Evolutionary conservation across 495 filamentous ascomycete genomes (phyloP).

Genomic region (Daldinia caldariorum): DNA sequence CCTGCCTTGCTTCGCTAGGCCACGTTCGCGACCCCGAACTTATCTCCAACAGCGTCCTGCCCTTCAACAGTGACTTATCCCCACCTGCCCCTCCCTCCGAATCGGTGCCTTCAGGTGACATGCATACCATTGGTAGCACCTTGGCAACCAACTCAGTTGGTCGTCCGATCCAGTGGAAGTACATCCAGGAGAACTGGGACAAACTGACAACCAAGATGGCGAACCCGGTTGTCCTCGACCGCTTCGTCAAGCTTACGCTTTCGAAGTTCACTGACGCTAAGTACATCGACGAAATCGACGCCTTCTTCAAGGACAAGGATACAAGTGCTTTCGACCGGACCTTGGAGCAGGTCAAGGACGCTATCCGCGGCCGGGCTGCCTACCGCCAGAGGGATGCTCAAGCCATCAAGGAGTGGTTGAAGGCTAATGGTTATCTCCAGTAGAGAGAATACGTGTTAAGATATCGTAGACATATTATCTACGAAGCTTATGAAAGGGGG

Average conservation of each 20-base stretch:
- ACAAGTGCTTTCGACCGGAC: conserved; percentile 82
- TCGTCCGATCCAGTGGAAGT: conserved; percentile 80
- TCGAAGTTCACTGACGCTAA: conserved; percentile 76
- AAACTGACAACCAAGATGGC: conserved; percentile 71
- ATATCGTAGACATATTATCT: not conserved
- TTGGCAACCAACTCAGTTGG: conserved; percentile 76
- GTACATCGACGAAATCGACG: conserved; percentile 77
- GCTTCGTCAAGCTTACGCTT: conserved; percentile 81
- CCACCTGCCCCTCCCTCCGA: conserved; percentile 60
- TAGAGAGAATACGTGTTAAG: conserved; percentile 1
- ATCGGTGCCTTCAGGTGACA: conserved; percentile 71
- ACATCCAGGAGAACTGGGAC: conserved; percentile 81
- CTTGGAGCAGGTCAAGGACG: conserved; percentile 80
- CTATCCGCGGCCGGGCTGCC: conserved; percentile 76
- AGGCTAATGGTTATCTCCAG: conserved; percentile 65
- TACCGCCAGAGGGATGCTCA: conserved; percentile 79
- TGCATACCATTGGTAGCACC: conserved; percentile 78
- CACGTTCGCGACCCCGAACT: conserved; percentile 74
- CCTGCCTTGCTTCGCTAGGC: conserved; percentile 79
- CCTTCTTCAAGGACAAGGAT: conserved; percentile 85
- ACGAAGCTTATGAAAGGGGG: not conserved
- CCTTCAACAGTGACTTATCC: conserved; percentile 81
- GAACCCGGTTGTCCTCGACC: conserved; percentile 87
- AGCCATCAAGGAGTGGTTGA: conserved; percentile 75
- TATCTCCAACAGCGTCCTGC: conserved; percentile 74